Conservation (phyloP, 805 yeast species). For the Pachysolen tannophilus region DNA sequence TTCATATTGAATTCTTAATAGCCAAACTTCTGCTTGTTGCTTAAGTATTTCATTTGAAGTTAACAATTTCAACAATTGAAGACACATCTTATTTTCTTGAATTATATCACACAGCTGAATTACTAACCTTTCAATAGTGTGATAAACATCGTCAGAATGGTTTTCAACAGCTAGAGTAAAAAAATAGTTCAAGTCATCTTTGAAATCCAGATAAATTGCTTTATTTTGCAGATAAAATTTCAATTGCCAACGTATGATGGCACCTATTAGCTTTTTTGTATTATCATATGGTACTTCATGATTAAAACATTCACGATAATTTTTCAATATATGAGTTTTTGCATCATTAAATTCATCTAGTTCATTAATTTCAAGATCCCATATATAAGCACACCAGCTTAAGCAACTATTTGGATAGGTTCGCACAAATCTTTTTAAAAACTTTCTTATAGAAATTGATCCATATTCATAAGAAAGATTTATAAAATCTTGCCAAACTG, state of each 20-base stretch:
- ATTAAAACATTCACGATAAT: too few relatives aligned
- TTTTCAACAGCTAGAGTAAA: slow-evolving; percentile 20
- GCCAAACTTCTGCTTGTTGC: slow-evolving; percentile 39
- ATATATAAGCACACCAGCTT: slow-evolving; percentile 22
- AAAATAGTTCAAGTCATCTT: slow-evolving; percentile 16
- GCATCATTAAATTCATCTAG: slow-evolving; percentile 4
- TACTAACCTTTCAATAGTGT: slow-evolving; percentile 34
- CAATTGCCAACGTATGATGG: too few relatives aligned
- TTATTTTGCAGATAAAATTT: too few relatives aligned
- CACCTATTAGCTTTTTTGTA: too few relatives aligned
- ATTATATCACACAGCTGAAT: slow-evolving; percentile 25
- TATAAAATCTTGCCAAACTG: slow-evolving; percentile 24
- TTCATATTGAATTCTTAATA: slow-evolving; percentile 34
- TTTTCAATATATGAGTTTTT: too few relatives aligned
- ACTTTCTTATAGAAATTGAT: neutral
- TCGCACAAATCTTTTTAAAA: slow-evolving; percentile 2
- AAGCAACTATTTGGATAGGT: slow-evolving; percentile 17
- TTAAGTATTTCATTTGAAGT: slow-evolving; percentile 17
- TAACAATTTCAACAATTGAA: slow-evolving; percentile 17
- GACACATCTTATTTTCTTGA: slow-evolving; percentile 22
- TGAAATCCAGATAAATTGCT: too few relatives aligned
- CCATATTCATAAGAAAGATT: slow-evolving; percentile 18
- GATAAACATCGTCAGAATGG: slow-evolving; percentile 30
- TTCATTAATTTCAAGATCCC: slow-evolving; percentile 11
- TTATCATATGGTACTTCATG: too few relatives aligned